Conservation (phyloP, 2,329 filamentous ascomycete genomes). For the Fusarium anguioides region DNA sequence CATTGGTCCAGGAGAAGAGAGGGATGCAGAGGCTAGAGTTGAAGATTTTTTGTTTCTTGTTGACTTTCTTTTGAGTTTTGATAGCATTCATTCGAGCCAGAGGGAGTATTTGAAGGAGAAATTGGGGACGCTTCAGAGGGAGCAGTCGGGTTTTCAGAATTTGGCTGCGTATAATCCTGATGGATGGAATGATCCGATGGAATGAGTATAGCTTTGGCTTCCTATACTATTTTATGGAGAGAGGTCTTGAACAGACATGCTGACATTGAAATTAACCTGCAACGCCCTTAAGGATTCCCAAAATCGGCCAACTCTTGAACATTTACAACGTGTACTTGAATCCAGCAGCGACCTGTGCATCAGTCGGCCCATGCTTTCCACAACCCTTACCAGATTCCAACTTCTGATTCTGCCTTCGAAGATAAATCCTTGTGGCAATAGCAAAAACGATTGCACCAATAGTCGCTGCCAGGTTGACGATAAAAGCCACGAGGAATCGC, state of each 20-base stretch:
- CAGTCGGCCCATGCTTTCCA: neutral
- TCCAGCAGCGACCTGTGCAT: neutral
- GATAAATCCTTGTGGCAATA: neutral
- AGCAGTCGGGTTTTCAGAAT: slow-evolving; percentile 20
- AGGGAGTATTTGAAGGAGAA: slow-evolving; percentile 56
- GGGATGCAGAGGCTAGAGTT: slow-evolving; percentile 60
- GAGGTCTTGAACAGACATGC: no score
- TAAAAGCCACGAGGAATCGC: neutral
- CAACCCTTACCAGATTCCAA: neutral
- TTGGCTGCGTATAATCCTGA: slow-evolving; percentile 13
- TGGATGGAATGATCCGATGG: neutral
- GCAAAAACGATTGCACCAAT: neutral
- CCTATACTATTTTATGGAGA: no score
- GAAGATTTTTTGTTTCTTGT: slow-evolving; percentile 66
- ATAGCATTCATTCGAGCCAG: slow-evolving; percentile 59
- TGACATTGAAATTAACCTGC: no score
- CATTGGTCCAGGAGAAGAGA: slow-evolving; percentile 50
- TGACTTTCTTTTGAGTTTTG: slow-evolving; percentile 62
- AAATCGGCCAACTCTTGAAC: no score
- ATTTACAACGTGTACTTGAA: neutral
- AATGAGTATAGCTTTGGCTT: no score
- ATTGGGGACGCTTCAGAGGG: slow-evolving; percentile 49
- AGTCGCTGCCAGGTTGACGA: neutral
- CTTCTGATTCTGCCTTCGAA: neutral
- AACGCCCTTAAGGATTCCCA: no score